phyloP scores from a whole-genome alignment of 2,329 filamentous ascomycete genomes.

The Parafenestella ontariensis region DNA sequence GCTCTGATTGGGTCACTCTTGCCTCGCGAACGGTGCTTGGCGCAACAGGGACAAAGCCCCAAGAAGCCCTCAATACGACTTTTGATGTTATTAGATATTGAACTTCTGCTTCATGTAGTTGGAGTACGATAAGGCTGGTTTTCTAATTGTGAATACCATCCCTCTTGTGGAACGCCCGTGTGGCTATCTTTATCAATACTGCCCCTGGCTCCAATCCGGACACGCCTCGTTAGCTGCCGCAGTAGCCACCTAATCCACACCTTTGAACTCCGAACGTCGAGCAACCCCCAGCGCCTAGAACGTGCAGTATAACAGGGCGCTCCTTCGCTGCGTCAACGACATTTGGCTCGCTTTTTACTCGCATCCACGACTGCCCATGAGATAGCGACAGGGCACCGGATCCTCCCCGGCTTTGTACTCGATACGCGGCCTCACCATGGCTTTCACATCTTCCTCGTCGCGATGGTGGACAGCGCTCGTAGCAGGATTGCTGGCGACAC shows the following conservation, averaged over 20 bases:
- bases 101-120: neutral
- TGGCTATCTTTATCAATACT: conserved; percentile 6
- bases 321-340: conserved; percentile 1
- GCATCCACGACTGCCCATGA: conserved; percentile 32
- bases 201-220: conserved; percentile 13
- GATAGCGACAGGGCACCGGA: conserved; percentile 41
- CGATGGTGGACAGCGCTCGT: conserved; percentile 45
- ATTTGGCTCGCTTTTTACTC: neutral
- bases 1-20: conserved; percentile 27
- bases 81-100: neutral
- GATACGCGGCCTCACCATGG: conserved; percentile 27
- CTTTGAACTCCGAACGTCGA: conserved; percentile 19
- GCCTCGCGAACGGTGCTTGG: conserved; percentile 16
- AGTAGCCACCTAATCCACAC: conserved; percentile 36
- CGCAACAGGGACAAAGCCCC: conserved; percentile 14
- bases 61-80: conserved; percentile 14
- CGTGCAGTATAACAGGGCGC: neutral
- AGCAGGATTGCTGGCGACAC: conserved; percentile 38
- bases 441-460: conserved; percentile 33
- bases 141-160: neutral
- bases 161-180: conserved; percentile 12
- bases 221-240: conserved; percentile 37
- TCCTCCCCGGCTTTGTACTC: conserved; percentile 24
- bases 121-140: neutral
- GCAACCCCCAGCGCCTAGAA: conserved; percentile 11